These are phyloP conservation scores for Nicotiana undulata DNA, from an alignment of 257 asterid species.

Conservation along the genomic window DNA sequence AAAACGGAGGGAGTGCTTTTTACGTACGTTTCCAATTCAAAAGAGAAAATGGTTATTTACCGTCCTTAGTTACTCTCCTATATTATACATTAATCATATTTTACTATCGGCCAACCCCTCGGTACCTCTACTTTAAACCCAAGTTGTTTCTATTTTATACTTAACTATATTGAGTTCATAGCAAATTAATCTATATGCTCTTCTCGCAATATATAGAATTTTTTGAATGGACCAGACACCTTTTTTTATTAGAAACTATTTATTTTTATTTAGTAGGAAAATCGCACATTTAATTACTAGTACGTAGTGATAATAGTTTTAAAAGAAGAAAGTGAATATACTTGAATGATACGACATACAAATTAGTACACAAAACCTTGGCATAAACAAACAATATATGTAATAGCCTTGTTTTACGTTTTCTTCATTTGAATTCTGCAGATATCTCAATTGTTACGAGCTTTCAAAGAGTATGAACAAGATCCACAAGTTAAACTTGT, in stretches of 20 bases:
- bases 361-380: neutral
- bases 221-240: neutral
- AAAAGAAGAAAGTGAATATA: neutral
- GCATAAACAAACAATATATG: neutral
- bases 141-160: too few relatives aligned
- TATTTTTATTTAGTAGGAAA: neutral
- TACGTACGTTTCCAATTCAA: neutral
- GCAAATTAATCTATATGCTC: neutral
- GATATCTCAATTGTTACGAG: neutral
- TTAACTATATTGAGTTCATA: neutral
- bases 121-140: neutral
- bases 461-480: neutral
- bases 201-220: neutral
- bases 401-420: neutral
- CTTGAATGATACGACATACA: neutral
- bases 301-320: neutral
- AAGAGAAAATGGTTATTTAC: neutral
- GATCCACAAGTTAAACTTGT: conserved; percentile 2
- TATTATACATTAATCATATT: neutral
- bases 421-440: neutral
- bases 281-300: neutral
- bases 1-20: too few relatives aligned
- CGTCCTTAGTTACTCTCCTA: neutral
- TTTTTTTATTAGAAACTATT: neutral
- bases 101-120: neutral